phyloP scores from a whole-genome alignment of 345 rosid genomes.

The Capsella bursapastoris region DNA sequence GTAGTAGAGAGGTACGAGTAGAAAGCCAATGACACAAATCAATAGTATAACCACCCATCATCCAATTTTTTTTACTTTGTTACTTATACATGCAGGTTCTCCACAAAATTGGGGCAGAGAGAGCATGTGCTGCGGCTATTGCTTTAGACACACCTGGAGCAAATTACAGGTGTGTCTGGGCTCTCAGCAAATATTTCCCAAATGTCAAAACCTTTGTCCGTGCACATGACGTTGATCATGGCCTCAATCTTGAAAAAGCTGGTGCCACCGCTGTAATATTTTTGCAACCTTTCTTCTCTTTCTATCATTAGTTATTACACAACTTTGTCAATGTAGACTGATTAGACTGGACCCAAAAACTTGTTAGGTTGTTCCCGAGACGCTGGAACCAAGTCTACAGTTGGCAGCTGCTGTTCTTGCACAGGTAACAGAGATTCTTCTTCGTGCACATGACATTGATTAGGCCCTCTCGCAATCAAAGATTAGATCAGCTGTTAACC shows the following conservation, averaged over 20 bases:
- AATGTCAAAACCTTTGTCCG: constrained; percentile 98
- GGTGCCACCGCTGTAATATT: constrained; percentile 91
- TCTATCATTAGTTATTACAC: not conserved
- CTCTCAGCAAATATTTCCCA: constrained; percentile 93
- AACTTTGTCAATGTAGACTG: constrained; percentile 1
- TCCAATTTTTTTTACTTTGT: not conserved
- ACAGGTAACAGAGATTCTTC: constrained; percentile 59
- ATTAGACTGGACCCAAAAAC: constrained; percentile 30
- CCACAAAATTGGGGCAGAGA: constrained; percentile 93
- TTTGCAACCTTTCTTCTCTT: constrained; percentile 8
- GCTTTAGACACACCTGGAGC: constrained; percentile 98
- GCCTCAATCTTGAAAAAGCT: constrained; percentile 94
- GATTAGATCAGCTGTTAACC: not conserved
- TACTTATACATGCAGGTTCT: constrained; percentile 59
- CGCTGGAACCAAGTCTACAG: constrained; percentile 97
- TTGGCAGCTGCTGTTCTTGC: constrained; percentile 99
- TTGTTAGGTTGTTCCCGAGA: constrained; percentile 92
- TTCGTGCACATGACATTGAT: too few relatives aligned
- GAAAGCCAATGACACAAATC: not conserved
- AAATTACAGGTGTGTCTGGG: constrained; percentile 99
- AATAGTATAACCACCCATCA: not conserved
- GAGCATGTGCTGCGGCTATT: constrained; percentile 97
- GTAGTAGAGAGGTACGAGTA: constrained; percentile 87
- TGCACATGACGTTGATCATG: constrained; percentile 97
- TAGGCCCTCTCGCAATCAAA: not conserved